Evolutionary conservation across 441 rosid species (phyloP), one percentile per base, ranked within the genome.

Genomic region (Bruguiera hainesii): DNA sequence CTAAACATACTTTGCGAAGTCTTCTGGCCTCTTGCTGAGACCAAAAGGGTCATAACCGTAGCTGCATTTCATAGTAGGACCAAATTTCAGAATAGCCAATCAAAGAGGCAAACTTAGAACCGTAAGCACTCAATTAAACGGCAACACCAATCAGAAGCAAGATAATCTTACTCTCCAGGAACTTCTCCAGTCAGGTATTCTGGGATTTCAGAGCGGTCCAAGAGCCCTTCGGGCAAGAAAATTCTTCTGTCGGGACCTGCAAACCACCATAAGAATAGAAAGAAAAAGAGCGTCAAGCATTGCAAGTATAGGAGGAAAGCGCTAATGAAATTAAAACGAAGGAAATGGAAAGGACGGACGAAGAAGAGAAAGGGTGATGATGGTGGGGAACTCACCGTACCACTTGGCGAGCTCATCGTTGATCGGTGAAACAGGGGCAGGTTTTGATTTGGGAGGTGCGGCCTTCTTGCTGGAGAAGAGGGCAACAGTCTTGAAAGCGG

Each of bases 1-100:
- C 53, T 0, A 10, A n/a, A 71, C 88, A 62, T 86, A 93, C 96
- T 91, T 94, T 79, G 83, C 85, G 69, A 94, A 94, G 84, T 94
- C 18, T 63, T 82, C 98, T 59, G 98, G 98, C 71, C 84, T 91
- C 93, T 88, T 94, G 80, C 98, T 75, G 42, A 94, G 96, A 7
- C 97, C 96, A 80, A 91, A 94, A 39, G 96, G 98, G 74, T 91
- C 98, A 63, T 91, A 94, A n/a, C 98, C 98, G 76, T 91, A 94
- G 63, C 98, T 94, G 86, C 84, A 79, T 49, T 52, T 55, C 48
- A 75, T 51, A 60, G 42, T 35, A 59, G 25, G 26, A 67, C 19
- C 37, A 42, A 53, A 57, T 68, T 42, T 19, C 16, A 26, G 16
- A 21, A 20, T 7, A 7, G 1, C 3, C 26, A 53, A 21, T 53